These are phyloP conservation scores for Venustampulla echinocandica DNA, from an alignment of 495 filamentous ascomycete species.

Conservation along the genomic window DNA sequence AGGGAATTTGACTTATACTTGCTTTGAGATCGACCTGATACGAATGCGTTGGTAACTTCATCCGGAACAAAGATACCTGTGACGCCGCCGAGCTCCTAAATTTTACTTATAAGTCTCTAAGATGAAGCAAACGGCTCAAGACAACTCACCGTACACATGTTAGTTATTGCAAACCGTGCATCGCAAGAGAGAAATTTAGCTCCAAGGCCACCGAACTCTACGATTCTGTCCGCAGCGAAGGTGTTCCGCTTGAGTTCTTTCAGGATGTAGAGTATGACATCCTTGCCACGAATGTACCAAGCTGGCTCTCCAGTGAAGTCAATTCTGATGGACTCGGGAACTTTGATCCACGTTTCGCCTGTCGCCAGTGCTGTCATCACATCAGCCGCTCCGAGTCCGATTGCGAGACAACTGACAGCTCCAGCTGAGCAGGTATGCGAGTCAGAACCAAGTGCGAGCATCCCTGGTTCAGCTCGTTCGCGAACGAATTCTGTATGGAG, in stretches of 20 bases:
- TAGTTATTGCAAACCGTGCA: conserved; percentile 39
- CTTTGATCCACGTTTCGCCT: conserved; percentile 39
- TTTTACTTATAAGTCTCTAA: neutral
- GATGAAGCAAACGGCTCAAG: neutral
- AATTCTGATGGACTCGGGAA: conserved; percentile 35
- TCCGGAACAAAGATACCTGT: conserved; percentile 36
- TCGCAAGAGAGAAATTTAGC: conserved; percentile 30
- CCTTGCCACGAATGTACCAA: conserved; percentile 37
- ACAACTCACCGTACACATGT: conserved; percentile 37
- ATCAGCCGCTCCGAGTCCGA: conserved; percentile 39
- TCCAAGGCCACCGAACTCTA: conserved; percentile 37
- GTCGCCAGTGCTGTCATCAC: conserved; percentile 36
- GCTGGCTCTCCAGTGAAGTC: conserved; percentile 27
- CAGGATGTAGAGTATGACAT: conserved; percentile 38
- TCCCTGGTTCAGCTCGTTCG: conserved; percentile 36
- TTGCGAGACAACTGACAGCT: conserved; percentile 30
- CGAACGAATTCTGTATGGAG: conserved; percentile 41
- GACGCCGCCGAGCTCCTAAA: conserved; percentile 38
- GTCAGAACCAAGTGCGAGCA: conserved; percentile 38
- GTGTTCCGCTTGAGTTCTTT: conserved; percentile 37
- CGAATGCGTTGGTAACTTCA: conserved; percentile 26
- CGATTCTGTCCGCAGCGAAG: conserved; percentile 34
- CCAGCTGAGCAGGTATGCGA: conserved; percentile 41
- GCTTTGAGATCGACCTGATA: conserved; percentile 23
- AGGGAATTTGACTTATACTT: conserved; percentile 24